A percentile compares a stretch with the other conserved stretches of the same genome.
Evolutionary conservation across 495 filamentous ascomycete genomes (phyloP).

Genomic region (Podospora pseudocomata): DNA sequence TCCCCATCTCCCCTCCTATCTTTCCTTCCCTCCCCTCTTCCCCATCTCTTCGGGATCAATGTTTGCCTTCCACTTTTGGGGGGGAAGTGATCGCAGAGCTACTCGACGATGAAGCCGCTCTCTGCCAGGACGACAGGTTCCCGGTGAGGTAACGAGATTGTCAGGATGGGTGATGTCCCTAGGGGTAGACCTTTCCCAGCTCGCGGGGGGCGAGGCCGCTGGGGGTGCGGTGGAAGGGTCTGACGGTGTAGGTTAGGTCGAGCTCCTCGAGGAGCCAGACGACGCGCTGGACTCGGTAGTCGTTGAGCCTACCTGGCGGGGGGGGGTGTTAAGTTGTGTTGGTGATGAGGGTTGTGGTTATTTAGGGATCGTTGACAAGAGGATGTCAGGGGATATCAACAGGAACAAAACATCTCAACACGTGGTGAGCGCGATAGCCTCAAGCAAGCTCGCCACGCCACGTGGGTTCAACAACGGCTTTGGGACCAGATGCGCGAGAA

Average conservation of each 20-base stretch:
- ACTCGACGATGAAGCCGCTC: constrained; percentile 74
- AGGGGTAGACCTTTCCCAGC: constrained; percentile 74
- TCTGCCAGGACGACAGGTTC: constrained; percentile 67
- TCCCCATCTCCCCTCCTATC: constrained; percentile 61
- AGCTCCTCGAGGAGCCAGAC: constrained; percentile 88
- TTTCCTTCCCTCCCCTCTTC: constrained; percentile 51
- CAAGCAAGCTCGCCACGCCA: not conserved
- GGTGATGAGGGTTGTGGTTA: no score
- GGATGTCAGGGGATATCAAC: no score
- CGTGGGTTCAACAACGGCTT: not conserved
- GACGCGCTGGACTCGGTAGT: constrained; percentile 79
- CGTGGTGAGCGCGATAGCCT: no score
- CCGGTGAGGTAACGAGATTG: constrained; percentile 35
- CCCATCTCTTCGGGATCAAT: constrained; percentile 65
- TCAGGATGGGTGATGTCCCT: constrained; percentile 77
- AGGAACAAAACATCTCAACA: no score
- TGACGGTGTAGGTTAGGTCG: constrained; percentile 69
- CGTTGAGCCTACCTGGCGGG: constrained; percentile 57
- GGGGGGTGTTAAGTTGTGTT: not conserved
- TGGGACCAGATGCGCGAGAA: not conserved
- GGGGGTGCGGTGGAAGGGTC: constrained; percentile 63
- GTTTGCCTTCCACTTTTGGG: constrained; percentile 23
- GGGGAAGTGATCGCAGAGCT: constrained; percentile 69
- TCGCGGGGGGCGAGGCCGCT: constrained; percentile 62
- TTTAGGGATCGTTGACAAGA: no score